Conservation (phyloP, 257 asterid genomes). For the Ilex asprella region DNA sequence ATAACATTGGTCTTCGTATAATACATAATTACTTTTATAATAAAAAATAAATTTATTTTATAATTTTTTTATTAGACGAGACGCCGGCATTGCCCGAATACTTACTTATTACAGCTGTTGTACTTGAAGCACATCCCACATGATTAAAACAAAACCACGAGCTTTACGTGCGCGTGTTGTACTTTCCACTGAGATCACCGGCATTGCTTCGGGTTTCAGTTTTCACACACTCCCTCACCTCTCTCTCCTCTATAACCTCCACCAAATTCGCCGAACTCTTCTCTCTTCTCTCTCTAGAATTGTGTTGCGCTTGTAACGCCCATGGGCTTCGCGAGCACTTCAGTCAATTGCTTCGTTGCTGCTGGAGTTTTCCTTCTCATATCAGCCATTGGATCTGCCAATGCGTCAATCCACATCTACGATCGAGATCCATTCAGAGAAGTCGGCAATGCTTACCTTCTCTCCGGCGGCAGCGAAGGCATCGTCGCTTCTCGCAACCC, state of each 20-base stretch:
- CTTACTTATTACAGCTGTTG: no score
- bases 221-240: neutral
- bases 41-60: no score
- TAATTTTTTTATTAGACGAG: no score
- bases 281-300: slow-evolving; percentile 29
- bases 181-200: no score
- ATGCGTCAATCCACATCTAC: slow-evolving; percentile 83
- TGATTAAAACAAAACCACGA: no score
- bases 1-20: no score
- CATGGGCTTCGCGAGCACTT: slow-evolving; percentile 54
- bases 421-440: slow-evolving; percentile 79
- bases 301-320: slow-evolving; percentile 20
- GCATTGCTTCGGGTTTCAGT: no score
- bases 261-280: slow-evolving; percentile 34
- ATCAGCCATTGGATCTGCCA: slow-evolving; percentile 44
- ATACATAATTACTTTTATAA: no score
- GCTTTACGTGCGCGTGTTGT: no score
- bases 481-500: slow-evolving; percentile 32
- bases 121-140: no score
- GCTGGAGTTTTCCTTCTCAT: slow-evolving; percentile 17
- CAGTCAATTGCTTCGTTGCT: slow-evolving; percentile 14
- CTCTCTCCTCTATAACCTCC: slow-evolving; percentile 6
- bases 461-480: slow-evolving; percentile 98
- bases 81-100: no score
- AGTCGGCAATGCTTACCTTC: slow-evolving; percentile 92